These are phyloP conservation scores for Fraxinus quadrangulata DNA, from an alignment of 257 asterid genomes.

Conservation along the genomic window DNA sequence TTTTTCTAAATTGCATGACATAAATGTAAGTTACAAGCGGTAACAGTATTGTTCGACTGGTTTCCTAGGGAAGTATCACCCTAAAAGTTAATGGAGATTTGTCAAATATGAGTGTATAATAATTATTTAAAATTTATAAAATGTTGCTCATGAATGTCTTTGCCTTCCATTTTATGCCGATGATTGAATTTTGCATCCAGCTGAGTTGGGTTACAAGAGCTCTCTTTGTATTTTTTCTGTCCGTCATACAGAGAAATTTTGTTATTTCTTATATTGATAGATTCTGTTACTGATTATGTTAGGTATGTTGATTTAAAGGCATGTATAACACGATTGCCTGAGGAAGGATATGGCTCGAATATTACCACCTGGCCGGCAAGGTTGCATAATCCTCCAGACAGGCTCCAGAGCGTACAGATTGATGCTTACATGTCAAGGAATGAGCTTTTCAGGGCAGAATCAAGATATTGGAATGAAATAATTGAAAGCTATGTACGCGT, in stretches of 20 bases:
- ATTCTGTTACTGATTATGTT: conserved; percentile 26
- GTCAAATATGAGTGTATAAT: not conserved
- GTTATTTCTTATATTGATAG: conserved; percentile 7
- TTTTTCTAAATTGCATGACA: not conserved
- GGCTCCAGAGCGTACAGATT: conserved; percentile 83
- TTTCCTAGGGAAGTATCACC: not conserved
- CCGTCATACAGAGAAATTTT: not conserved
- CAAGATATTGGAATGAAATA: conserved; percentile 80
- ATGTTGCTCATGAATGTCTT: not conserved
- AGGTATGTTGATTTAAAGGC: conserved; percentile 90
- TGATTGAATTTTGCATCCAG: conserved; percentile 1
- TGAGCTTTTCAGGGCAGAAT: conserved; percentile 80
- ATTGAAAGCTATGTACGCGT: conserved; percentile 64
- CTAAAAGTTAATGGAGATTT: not conserved
- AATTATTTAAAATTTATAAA: too few relatives aligned
- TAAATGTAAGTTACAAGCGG: not conserved
- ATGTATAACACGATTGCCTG: conserved; percentile 79
- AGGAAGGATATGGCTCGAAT: conserved; percentile 76
- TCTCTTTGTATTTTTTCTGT: not conserved
- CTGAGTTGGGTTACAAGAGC: not conserved
- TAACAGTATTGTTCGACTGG: not conserved
- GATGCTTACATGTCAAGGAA: conserved; percentile 85
- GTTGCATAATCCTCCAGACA: conserved; percentile 79
- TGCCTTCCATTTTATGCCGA: conserved; percentile 17
- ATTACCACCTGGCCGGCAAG: conserved; percentile 86